These are phyloP conservation scores for Ophiocordyceps australis DNA, from an alignment of 2,329 filamentous ascomycete species.

Conservation along the genomic window DNA sequence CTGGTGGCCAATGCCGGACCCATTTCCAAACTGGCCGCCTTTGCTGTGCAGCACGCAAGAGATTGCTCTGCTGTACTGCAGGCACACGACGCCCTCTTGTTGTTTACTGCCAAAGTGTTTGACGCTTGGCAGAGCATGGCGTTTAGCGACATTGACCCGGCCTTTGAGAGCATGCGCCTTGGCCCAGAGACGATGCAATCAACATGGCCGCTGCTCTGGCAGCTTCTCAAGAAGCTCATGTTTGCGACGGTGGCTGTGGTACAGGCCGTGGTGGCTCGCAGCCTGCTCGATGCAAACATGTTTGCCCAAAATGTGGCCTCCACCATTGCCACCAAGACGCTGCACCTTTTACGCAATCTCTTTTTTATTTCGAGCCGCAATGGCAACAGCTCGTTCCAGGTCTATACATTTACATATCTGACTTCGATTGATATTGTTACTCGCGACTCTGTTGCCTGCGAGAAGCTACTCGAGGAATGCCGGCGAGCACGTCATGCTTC, in stretches of 20 bases:
- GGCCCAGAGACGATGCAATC: slow-evolving; percentile 44
- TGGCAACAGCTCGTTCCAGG: slow-evolving; percentile 58
- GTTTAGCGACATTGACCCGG: slow-evolving; percentile 52
- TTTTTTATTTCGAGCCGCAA: slow-evolving; percentile 68
- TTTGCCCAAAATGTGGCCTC: slow-evolving; percentile 31
- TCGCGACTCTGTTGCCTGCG: slow-evolving; percentile 46
- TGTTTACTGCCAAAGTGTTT: slow-evolving; percentile 47
- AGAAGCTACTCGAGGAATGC: slow-evolving; percentile 48
- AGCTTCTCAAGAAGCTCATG: slow-evolving; percentile 54
- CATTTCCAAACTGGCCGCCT: slow-evolving; percentile 44
- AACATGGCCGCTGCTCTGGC: slow-evolving; percentile 58
- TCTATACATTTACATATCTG: slow-evolving; percentile 70
- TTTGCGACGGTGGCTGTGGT: slow-evolving; percentile 60
- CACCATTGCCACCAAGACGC: slow-evolving; percentile 47
- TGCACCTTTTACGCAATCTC: slow-evolving; percentile 58
- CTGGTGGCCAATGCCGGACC: slow-evolving; percentile 50
- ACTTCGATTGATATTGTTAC: slow-evolving; percentile 67
- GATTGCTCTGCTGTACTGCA: slow-evolving; percentile 25
- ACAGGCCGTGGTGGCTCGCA: slow-evolving; percentile 53
- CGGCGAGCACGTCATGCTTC: slow-evolving; percentile 20
- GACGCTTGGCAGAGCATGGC: slow-evolving; percentile 60
- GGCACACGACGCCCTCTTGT: slow-evolving; percentile 41
- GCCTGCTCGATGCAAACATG: slow-evolving; percentile 30
- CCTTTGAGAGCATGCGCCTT: slow-evolving; percentile 44
- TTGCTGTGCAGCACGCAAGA: slow-evolving; percentile 37